phyloP scores from a whole-genome alignment of 73 alveolate genomes.

The Paramecium pentaurelia region DNA sequence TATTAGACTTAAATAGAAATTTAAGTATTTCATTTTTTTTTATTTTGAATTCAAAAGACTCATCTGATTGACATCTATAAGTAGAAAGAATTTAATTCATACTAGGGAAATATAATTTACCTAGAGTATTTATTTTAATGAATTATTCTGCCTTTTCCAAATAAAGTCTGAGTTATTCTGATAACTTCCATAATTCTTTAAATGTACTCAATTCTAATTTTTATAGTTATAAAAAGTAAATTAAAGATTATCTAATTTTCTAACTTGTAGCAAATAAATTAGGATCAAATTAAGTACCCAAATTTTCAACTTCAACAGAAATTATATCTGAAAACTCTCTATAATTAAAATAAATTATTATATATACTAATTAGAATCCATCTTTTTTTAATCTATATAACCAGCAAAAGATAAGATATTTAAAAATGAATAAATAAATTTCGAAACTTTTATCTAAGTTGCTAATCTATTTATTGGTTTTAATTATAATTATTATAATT shows the following conservation, averaged over 20 bases:
- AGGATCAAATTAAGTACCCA: not conserved
- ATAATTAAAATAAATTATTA: not conserved
- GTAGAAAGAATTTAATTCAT: not conserved
- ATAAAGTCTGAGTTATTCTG: not conserved
- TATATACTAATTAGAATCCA: not conserved
- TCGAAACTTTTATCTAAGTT: not conserved
- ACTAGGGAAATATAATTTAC: not conserved
- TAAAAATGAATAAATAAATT: not conserved
- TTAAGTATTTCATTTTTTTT: not conserved
- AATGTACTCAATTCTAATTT: not conserved
- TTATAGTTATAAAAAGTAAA: not conserved
- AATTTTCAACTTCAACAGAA: not conserved
- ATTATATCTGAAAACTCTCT: not conserved
- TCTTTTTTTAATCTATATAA: not conserved
- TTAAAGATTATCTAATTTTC: not conserved
- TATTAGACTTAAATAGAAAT: too few relatives aligned
- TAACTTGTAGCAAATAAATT: not conserved
- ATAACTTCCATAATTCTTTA: not conserved
- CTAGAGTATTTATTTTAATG: not conserved
- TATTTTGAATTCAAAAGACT: not conserved
- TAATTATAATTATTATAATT: too few relatives aligned
- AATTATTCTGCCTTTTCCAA: not conserved
- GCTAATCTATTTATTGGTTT: too few relatives aligned
- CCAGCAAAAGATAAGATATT: not conserved
- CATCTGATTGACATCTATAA: not conserved